These are phyloP conservation scores for Nyctanthes arbortristis DNA, from an alignment of 257 asterid species.

Conservation along the genomic window DNA sequence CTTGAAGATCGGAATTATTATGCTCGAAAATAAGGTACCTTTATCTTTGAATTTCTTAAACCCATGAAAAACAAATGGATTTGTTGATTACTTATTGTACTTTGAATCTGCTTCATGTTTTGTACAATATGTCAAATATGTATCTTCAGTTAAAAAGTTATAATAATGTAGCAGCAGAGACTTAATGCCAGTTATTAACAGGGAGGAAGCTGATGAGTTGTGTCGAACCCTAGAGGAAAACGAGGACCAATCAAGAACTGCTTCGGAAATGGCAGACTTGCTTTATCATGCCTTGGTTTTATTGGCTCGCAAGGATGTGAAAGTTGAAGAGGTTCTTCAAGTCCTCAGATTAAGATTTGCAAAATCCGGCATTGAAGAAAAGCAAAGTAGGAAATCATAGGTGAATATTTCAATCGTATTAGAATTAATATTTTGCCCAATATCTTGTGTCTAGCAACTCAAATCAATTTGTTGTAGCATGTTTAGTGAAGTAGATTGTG, in stretches of 20 bases:
- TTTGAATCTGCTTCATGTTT: too few relatives aligned
- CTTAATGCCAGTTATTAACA: constrained; percentile 5
- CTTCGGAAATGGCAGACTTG: constrained; percentile 84
- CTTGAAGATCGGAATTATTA: constrained; percentile 53
- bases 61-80: too few relatives aligned
- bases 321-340: constrained; percentile 71
- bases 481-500: too few relatives aligned
- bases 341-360: constrained; percentile 72
- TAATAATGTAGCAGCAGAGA: too few relatives aligned
- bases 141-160: too few relatives aligned
- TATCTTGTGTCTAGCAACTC: too few relatives aligned
- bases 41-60: neutral
- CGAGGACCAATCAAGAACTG: constrained; percentile 65
- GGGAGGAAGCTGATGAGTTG: constrained; percentile 93
- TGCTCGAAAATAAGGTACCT: constrained; percentile 80
- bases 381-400: constrained; percentile 55
- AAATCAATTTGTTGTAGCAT: too few relatives aligned
- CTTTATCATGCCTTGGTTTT: constrained; percentile 82
- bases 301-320: constrained; percentile 62
- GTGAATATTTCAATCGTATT: too few relatives aligned
- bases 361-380: constrained; percentile 82
- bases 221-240: constrained; percentile 76
- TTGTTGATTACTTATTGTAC: too few relatives aligned
- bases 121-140: too few relatives aligned
- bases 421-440: too few relatives aligned